phyloP scores from a whole-genome alignment of 2,329 filamentous ascomycete genomes.

The Karstenula rhodostoma region DNA sequence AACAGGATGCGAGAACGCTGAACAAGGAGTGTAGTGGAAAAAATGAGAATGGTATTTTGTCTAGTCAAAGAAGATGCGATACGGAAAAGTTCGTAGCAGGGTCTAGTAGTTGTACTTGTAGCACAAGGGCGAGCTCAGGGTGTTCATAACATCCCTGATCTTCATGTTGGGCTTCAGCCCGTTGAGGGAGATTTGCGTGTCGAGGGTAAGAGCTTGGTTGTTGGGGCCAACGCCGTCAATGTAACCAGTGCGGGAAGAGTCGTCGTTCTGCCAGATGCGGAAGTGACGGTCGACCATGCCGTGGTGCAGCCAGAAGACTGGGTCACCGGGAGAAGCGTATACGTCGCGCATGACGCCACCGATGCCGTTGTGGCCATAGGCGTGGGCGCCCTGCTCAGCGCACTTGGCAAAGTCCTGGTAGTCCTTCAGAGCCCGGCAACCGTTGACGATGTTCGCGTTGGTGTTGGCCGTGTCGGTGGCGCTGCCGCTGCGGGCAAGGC shows the following conservation, averaged over 20 bases:
- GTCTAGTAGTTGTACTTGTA: constrained; percentile 49
- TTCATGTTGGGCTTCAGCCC: constrained; percentile 36
- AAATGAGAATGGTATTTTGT: constrained; percentile 6
- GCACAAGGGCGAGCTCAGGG: constrained; percentile 34
- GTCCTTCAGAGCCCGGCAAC: constrained; percentile 33
- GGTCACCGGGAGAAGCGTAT: constrained; percentile 44
- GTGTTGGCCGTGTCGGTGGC: constrained; percentile 36
- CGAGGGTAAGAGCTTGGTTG: constrained; percentile 35
- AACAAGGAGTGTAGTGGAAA: background rate
- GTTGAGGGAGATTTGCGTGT: constrained; percentile 38
- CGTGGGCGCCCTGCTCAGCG: constrained; percentile 41
- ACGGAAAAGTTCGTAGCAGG: background rate
- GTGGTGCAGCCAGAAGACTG: constrained; percentile 61
- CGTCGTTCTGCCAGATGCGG: constrained; percentile 59
- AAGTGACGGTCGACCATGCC: constrained; percentile 59
- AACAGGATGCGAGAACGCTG: background rate
- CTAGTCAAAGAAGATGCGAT: background rate
- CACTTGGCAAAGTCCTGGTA: constrained; percentile 42
- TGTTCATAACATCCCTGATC: constrained; percentile 44
- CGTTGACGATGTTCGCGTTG: constrained; percentile 36
- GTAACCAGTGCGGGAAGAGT: constrained; percentile 29
- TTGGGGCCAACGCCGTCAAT: constrained; percentile 52
- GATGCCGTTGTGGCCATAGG: constrained; percentile 48
- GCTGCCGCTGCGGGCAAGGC: constrained; percentile 42
- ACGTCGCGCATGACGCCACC: constrained; percentile 46